These are phyloP conservation scores for Viridothelium virens DNA, from an alignment of 495 filamentous ascomycete genomes.

Conservation along the genomic window DNA sequence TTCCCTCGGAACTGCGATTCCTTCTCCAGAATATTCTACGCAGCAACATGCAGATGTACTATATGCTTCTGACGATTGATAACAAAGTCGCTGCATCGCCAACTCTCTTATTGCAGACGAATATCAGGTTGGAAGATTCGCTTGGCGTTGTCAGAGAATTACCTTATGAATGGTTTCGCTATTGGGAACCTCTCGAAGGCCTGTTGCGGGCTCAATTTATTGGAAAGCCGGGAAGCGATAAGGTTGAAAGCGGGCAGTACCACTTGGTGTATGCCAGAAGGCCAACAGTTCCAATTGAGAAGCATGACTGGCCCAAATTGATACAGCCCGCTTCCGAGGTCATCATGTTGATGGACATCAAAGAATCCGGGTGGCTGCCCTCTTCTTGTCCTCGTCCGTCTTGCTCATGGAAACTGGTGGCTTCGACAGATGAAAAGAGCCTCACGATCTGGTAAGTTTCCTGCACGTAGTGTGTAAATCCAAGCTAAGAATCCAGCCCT, in stretches of 20 bases:
- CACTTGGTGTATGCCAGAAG: slow-evolving; percentile 12
- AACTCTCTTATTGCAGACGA: slow-evolving; percentile 10
- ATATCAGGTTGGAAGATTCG: slow-evolving; percentile 30
- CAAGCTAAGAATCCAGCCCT: neutral
- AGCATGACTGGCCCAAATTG: neutral
- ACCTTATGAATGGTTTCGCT: slow-evolving; percentile 27
- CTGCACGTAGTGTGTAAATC: neutral
- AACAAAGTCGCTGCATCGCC: slow-evolving; percentile 16
- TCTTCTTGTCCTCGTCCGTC: slow-evolving; percentile 7
- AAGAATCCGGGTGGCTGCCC: neutral
- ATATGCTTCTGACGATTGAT: slow-evolving; percentile 23
- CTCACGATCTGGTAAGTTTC: neutral
- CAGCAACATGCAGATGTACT: slow-evolving; percentile 24
- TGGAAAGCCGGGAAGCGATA: slow-evolving; percentile 20
- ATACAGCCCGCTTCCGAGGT: slow-evolving; percentile 3
- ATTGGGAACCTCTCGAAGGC: slow-evolving; percentile 30
- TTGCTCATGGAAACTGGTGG: neutral
- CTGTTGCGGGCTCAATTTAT: slow-evolving; percentile 24
- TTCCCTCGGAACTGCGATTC: slow-evolving; percentile 22
- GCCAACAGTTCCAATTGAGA: neutral
- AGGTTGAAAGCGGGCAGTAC: slow-evolving; percentile 21
- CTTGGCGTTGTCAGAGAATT: slow-evolving; percentile 22
- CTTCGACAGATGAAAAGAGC: neutral
- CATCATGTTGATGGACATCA: neutral
- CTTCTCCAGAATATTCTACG: slow-evolving; percentile 20